Conservation (phyloP, 2,329 filamentous ascomycete species). For the Rhynchosporium graminicola region DNA sequence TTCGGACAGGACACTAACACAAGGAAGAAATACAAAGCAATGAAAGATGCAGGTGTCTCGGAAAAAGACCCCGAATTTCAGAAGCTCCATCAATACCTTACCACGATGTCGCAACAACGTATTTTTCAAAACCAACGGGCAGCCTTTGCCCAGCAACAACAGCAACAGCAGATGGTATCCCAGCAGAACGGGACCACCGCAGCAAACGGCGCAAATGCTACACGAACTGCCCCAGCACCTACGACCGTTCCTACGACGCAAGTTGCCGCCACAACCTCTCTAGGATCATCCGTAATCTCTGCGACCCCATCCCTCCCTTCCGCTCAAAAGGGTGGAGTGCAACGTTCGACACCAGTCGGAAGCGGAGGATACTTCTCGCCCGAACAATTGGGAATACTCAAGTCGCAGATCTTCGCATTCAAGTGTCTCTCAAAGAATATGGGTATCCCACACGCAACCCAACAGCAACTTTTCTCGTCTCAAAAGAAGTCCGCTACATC, state of each 20-base stretch:
- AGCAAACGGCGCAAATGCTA: constrained; percentile 58
- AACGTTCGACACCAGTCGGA: constrained; percentile 36
- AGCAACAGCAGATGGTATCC: constrained; percentile 47
- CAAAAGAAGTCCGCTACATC: constrained; percentile 54
- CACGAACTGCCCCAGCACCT: constrained; percentile 44
- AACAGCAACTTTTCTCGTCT: constrained; percentile 79
- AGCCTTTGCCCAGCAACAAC: constrained; percentile 56
- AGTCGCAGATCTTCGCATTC: constrained; percentile 88
- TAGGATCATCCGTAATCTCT: constrained; percentile 38
- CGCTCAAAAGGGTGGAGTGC: constrained; percentile 34
- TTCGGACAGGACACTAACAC: constrained; percentile 36
- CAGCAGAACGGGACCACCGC: constrained; percentile 56
- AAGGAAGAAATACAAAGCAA: constrained; percentile 78
- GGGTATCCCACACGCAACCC: constrained; percentile 74
- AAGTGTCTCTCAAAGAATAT: constrained; percentile 86
- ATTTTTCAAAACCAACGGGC: constrained; percentile 44
- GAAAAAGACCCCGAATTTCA: constrained; percentile 84
- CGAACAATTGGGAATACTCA: constrained; percentile 76
- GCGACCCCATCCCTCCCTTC: constrained; percentile 28
- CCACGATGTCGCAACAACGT: constrained; percentile 66
- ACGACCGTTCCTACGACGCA: constrained; percentile 28
- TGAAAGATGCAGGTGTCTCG: constrained; percentile 83
- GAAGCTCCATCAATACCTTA: constrained; percentile 75
- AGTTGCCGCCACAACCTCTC: constrained; percentile 32
- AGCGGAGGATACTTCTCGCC: constrained; percentile 67